Evolutionary conservation across 306 rosid species (phyloP).

Genomic region (Cicer bijugum): DNA sequence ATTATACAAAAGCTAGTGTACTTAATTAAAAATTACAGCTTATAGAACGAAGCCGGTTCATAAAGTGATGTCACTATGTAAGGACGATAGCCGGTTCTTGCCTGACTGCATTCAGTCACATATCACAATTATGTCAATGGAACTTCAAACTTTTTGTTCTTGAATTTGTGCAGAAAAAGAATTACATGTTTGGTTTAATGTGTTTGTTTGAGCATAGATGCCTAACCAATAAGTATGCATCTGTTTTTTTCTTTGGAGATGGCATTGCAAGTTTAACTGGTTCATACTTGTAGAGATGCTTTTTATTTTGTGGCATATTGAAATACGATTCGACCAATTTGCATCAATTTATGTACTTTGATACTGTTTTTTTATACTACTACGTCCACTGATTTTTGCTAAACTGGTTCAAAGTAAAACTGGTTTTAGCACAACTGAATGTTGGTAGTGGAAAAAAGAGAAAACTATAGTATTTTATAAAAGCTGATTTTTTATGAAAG

Average conservation of each 20-base stretch:
- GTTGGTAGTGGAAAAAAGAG: too few species aligned
- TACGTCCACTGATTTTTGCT: too few species aligned
- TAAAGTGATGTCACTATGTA: too few species aligned
- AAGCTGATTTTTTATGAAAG: too few species aligned
- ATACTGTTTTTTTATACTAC: neutral
- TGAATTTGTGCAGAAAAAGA: conserved; percentile 29
- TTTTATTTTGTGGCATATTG: neutral
- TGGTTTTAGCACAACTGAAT: too few species aligned
- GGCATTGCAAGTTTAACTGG: too few species aligned
- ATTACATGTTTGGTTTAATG: neutral
- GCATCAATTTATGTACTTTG: neutral
- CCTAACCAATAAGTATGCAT: neutral
- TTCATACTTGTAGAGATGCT: neutral
- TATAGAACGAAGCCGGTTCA: too few species aligned
- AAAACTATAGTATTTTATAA: too few species aligned
- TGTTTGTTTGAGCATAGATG: neutral
- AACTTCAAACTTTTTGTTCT: neutral
- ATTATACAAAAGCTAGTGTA: too few species aligned
- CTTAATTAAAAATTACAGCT: too few species aligned
- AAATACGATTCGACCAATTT: too few species aligned
- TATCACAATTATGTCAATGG: conserved; percentile 3
- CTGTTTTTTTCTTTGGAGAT: neutral
- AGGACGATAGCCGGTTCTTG: conserved; percentile 42
- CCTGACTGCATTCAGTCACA: conserved; percentile 73
- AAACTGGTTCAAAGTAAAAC: too few species aligned